Base-by-base conservation (phyloP, 441 rosid species). In the Melastoma candidum region DNA sequence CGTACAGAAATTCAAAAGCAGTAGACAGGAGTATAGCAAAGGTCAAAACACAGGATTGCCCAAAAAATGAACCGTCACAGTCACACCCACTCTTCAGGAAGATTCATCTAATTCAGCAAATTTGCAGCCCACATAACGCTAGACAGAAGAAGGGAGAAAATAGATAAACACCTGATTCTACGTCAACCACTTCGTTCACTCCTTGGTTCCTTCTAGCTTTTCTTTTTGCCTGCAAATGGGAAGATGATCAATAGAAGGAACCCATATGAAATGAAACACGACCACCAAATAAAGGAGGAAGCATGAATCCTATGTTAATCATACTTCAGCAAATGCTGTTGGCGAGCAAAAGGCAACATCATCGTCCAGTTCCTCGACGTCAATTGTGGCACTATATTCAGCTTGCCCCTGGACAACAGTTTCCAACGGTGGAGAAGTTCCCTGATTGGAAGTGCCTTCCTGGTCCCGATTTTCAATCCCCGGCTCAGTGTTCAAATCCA, bases 261-360 rank as follows among this genome's bases (percentile, higher is more conserved):
- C 45, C 51, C 26, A 49, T 48, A 9, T 17, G 7, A 47, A 17
- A 39, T 24, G 47, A 48, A 62, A 36, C 26, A 11, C 27, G 29
- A 32, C 46, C 10, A 54, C 17, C 29, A 39, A 50, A 48, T 49
- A 46, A 11, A n/a, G 59, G 10, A 54, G 47, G 53, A 12, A 46
- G 12, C 55, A 55, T n/a, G 12, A 61, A 63, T 5, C 41, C 44
- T 47, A 26, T 17, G 22, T 17, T 17, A 53, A 48, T 27, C 72
- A 68, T 60, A 93, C 99, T 68, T 71, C 83, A 12, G 90, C 82
- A 69, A 93, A 89, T 27, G 84, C 95, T 60, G 76, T 70, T 7
- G 97, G 83, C 47, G 97, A 81, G 25, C 85, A 77, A 66, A 84
- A 82, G 58, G 88, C 53, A 60, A 86, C 93, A 56, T 83, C 97